These are phyloP conservation scores for Fusarium sp. DNA, from an alignment of 2,329 filamentous ascomycete species.

Conservation along the genomic window DNA sequence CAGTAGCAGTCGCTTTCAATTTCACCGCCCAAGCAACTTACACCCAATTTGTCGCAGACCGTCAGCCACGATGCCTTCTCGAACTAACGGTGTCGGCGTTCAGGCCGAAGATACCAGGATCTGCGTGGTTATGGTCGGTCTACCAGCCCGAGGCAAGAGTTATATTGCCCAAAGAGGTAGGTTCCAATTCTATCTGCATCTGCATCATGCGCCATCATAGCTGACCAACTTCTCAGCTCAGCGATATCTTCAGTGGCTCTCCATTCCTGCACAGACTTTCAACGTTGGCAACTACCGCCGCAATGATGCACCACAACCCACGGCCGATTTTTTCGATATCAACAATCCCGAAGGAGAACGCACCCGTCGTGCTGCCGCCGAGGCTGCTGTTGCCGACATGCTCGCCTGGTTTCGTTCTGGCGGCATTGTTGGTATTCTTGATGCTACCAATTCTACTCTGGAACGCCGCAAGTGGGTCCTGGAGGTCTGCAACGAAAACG, in stretches of 20 bases:
- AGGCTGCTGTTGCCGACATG: slow-evolving; percentile 95
- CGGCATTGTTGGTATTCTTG: slow-evolving; percentile 91
- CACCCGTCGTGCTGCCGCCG: slow-evolving; percentile 85
- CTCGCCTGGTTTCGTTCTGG: slow-evolving; percentile 85
- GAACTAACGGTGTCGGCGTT: slow-evolving; percentile 74
- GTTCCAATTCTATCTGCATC: slow-evolving; percentile 39
- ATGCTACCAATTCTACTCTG: slow-evolving; percentile 97
- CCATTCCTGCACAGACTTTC: slow-evolving; percentile 92
- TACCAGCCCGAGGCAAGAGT: slow-evolving; percentile 96
- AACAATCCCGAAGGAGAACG: slow-evolving; percentile 91
- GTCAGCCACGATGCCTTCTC: slow-evolving; percentile 55
- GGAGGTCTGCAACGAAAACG: slow-evolving; percentile 77
- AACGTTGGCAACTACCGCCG: slow-evolving; percentile 97
- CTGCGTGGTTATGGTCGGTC: slow-evolving; percentile 98
- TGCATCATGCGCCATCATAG: not conserved
- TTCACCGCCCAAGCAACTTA: not conserved
- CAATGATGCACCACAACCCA: slow-evolving; percentile 86
- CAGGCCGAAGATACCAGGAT: slow-evolving; percentile 97
- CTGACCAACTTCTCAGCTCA: slow-evolving; percentile 67
- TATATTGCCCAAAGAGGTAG: slow-evolving; percentile 96
- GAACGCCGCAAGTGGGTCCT: slow-evolving; percentile 90
- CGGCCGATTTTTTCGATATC: slow-evolving; percentile 94
- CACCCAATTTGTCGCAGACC: not conserved
- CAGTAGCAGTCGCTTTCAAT: slow-evolving; percentile 25
- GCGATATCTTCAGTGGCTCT: slow-evolving; percentile 96